Conservation (phyloP, 495 filamentous ascomycete species). For the Apiosordaria backusii region DNA sequence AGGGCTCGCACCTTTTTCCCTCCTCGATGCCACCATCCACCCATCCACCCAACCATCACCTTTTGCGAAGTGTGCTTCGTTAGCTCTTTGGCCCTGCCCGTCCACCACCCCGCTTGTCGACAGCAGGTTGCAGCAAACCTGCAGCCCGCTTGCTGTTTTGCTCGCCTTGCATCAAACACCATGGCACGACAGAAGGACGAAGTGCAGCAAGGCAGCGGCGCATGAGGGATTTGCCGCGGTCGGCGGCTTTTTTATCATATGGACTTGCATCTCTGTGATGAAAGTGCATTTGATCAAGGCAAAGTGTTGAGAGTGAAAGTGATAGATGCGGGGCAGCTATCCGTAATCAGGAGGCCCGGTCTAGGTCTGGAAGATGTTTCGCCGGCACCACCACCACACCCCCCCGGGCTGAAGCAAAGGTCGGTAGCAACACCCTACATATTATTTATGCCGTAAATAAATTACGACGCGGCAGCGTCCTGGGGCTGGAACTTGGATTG, state of each 20-base stretch:
- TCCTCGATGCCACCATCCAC: background rate
- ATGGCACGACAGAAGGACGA: background rate
- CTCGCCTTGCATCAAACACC: background rate
- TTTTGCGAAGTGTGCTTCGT: background rate
- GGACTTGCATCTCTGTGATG: background rate
- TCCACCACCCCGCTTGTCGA: background rate
- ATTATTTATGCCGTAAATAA: background rate
- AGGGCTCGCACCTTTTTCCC: background rate
- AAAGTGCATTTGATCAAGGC: background rate
- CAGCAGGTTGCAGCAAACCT: background rate
- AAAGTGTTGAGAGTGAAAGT: background rate
- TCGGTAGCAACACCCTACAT: too few relatives aligned
- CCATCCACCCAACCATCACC: background rate
- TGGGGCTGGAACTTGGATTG: too few relatives aligned
- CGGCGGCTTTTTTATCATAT: background rate
- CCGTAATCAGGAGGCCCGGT: background rate
- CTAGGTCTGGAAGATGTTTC: background rate
- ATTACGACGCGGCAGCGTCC: too few relatives aligned
- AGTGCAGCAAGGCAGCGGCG: slow-evolving; percentile 1
- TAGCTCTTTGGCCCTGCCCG: background rate
- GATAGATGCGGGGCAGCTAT: background rate
- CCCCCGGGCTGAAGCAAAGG: background rate
- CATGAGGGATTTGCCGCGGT: background rate
- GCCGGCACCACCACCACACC: background rate
- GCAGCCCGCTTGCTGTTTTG: background rate